These are phyloP conservation scores for Periconia sp. DNA, from an alignment of 2,329 filamentous ascomycete genomes.

Conservation along the genomic window DNA sequence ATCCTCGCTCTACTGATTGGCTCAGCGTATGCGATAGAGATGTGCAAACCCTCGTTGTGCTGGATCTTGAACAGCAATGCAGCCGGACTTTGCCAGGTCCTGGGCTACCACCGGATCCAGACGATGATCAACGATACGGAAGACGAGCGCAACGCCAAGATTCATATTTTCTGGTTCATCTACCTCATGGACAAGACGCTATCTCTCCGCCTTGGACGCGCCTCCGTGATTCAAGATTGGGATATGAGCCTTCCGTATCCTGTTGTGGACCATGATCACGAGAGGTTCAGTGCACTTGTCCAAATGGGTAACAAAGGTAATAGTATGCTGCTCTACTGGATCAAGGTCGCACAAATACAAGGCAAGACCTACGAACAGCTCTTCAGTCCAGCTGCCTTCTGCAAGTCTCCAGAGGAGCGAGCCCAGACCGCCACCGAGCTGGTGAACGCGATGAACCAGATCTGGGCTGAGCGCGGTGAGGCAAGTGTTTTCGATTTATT, in stretches of 20 bases:
- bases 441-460: constrained; percentile 27
- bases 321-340: constrained; percentile 35
- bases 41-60: constrained; percentile 39
- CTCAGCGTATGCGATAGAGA: constrained; percentile 35
- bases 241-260: constrained; percentile 35
- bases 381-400: constrained; percentile 39
- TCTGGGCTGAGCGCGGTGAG: constrained; percentile 32
- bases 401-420: constrained; percentile 27
- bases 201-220: constrained; percentile 40
- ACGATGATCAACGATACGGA: constrained; percentile 36
- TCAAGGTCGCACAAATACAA: constrained; percentile 37
- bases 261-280: constrained; percentile 3
- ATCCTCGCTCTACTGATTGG: constrained; percentile 37
- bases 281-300: constrained; percentile 13
- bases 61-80: constrained; percentile 36
- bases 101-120: constrained; percentile 41
- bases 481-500: constrained; percentile 14
- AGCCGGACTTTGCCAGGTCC: constrained; percentile 30
- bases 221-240: constrained; percentile 42
- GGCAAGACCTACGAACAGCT: constrained; percentile 41
- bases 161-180: constrained; percentile 41
- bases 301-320: constrained; percentile 13
- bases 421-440: constrained; percentile 28
- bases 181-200: constrained; percentile 44
- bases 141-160: constrained; percentile 30